phyloP scores from a whole-genome alignment of 345 rosid genomes.

The Eutrema heterophyllum region DNA sequence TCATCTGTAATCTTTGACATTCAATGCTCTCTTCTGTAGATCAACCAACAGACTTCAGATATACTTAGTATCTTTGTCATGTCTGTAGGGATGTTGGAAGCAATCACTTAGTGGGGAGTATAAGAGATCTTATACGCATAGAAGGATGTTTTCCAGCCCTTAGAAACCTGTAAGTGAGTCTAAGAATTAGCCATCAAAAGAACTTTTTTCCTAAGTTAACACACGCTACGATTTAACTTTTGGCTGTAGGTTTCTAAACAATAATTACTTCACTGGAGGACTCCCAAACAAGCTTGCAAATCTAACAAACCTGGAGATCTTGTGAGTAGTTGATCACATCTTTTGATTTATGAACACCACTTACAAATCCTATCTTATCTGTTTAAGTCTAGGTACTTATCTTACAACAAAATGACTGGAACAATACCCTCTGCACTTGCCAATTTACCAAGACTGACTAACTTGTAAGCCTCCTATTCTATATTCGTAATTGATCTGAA shows the following conservation, averaged over 20 bases:
- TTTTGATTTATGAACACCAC: background rate
- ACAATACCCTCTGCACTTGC: constrained; percentile 57
- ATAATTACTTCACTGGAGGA: constrained; percentile 73
- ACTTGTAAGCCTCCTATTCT: constrained; percentile 46
- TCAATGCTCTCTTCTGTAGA: background rate
- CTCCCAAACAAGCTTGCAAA: constrained; percentile 63
- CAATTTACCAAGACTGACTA: constrained; percentile 49
- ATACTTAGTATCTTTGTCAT: background rate
- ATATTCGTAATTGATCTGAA: background rate
- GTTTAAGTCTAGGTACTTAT: constrained; percentile 43
- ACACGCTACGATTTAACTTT: background rate
- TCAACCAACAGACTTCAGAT: background rate
- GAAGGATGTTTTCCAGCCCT: constrained; percentile 74
- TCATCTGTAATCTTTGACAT: constrained; percentile 24
- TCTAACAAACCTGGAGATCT: constrained; percentile 62
- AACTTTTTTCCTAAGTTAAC: background rate
- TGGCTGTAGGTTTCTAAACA: constrained; percentile 59
- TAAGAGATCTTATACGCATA: constrained; percentile 53
- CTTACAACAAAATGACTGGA: constrained; percentile 66
- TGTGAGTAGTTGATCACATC: constrained; percentile 41
- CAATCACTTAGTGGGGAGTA: constrained; percentile 73
- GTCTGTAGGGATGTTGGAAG: constrained; percentile 66
- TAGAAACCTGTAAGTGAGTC: constrained; percentile 58
- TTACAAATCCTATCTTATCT: background rate
- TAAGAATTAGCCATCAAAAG: background rate